A percentile compares a stretch with the other conserved stretches of the same genome.
Evolutionary conservation across 768 basidiomycete genomes (phyloP).

Genomic region (Floccularia luteovirens): DNA sequence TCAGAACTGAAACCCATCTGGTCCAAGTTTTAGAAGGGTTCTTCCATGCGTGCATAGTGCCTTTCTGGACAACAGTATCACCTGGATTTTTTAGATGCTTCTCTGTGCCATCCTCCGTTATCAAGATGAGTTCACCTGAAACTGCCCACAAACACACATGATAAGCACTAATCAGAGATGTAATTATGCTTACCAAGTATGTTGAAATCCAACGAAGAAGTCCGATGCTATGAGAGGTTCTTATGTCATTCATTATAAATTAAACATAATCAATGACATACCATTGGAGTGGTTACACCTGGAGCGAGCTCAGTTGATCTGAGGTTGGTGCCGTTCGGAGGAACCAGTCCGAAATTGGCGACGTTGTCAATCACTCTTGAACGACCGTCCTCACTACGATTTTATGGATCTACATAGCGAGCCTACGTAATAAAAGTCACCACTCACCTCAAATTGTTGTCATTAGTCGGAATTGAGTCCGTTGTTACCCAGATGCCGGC

Average conservation of each 20-base stretch:
- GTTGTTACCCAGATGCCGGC: conserved; percentile 42
- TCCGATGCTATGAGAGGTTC: conserved; percentile 27
- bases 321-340: conserved; percentile 36
- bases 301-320: conserved; percentile 50
- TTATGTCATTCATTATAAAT: not conserved
- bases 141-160: conserved; percentile 23
- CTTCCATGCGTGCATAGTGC: conserved; percentile 55
- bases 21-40: conserved; percentile 46
- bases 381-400: conserved; percentile 41
- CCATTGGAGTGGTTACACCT: conserved; percentile 41
- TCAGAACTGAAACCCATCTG: conserved; percentile 43
- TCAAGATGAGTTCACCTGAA: conserved; percentile 44
- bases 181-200: conserved; percentile 35
- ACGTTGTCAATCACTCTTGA: conserved; percentile 26
- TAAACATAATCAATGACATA: conserved; percentile 16
- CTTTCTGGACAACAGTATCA: conserved; percentile 49
- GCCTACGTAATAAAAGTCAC: not conserved
- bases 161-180: conserved; percentile 2
- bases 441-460: conserved; percentile 40
- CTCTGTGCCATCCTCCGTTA: conserved; percentile 50
- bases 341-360: conserved; percentile 35
- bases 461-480: conserved; percentile 40
- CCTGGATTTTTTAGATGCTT: conserved; percentile 45
- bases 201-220: conserved; percentile 55
- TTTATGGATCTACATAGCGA: not conserved